Percentiles rank a stretch among this genome's conserved stretches.
Evolutionary conservation across 768 basidiomycete genomes (phyloP).

Genomic region (Pholiota molesta): DNA sequence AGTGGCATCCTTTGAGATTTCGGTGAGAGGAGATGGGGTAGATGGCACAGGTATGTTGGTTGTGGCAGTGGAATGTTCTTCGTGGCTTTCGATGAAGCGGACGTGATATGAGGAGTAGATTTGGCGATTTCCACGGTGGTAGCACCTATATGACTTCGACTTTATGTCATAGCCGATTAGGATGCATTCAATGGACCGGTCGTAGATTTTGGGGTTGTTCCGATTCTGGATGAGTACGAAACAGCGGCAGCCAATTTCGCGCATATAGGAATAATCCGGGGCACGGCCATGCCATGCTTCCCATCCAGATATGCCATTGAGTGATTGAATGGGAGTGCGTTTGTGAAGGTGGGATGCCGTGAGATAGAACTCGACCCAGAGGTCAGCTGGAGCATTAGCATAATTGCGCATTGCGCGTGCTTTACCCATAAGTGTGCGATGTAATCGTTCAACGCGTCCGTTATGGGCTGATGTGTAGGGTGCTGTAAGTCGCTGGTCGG

Average conservation of each 20-base stretch:
- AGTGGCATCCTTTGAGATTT: neutral
- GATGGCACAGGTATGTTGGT: neutral
- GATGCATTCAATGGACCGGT: slow-evolving; percentile 21
- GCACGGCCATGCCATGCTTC: slow-evolving; percentile 18
- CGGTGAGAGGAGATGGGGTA: neutral
- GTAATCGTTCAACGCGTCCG: slow-evolving; percentile 37
- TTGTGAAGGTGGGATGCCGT: slow-evolving; percentile 29
- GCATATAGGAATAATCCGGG: slow-evolving; percentile 29
- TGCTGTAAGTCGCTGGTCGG: slow-evolving; percentile 23
- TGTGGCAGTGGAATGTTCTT: no score
- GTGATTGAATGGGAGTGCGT: slow-evolving; percentile 10
- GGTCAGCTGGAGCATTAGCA: slow-evolving; percentile 24
- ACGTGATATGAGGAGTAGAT: slow-evolving; percentile 25
- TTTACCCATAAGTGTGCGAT: slow-evolving; percentile 35
- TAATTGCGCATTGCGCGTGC: slow-evolving; percentile 31
- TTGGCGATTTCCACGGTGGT: slow-evolving; percentile 5
- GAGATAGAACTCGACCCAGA: slow-evolving; percentile 37
- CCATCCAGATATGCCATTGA: slow-evolving; percentile 17
- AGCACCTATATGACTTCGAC: slow-evolving; percentile 20
- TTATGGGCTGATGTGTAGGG: slow-evolving; percentile 38
- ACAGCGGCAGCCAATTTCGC: slow-evolving; percentile 30
- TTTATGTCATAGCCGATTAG: slow-evolving; percentile 22
- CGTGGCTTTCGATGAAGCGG: slow-evolving; percentile 21
- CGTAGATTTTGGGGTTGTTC: slow-evolving; percentile 30
- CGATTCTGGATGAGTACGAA: slow-evolving; percentile 26